Percentiles rank a stretch among this genome's conserved stretches.
These are phyloP conservation scores for Vigna angularis DNA, from an alignment of 306 rosid species.

Conservation along the genomic window DNA sequence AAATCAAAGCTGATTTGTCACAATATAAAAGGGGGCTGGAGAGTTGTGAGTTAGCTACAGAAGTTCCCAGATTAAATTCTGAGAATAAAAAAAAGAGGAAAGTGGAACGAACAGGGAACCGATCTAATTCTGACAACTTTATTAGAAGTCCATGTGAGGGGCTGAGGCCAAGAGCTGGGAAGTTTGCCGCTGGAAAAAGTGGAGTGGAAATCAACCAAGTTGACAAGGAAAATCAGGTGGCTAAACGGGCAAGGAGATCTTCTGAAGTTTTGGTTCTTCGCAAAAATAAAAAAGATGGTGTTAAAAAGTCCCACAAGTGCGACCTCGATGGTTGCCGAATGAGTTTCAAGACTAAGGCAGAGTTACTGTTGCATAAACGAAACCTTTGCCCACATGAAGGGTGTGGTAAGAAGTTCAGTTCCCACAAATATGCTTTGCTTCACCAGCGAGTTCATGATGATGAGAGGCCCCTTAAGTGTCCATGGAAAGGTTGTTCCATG, in stretches of 20 bases:
- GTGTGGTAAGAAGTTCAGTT: constrained; percentile 92
- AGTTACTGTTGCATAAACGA: constrained; percentile 75
- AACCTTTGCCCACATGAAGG: constrained; percentile 90
- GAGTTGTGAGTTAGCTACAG: constrained; percentile 44
- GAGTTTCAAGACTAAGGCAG: constrained; percentile 79
- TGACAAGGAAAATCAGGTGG: constrained; percentile 52
- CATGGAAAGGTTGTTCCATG: constrained; percentile 98
- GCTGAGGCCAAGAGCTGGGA: constrained; percentile 76
- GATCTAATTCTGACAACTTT: constrained; percentile 52
- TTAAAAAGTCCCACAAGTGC: constrained; percentile 62
- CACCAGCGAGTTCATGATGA: constrained; percentile 93
- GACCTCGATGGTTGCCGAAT: constrained; percentile 85
- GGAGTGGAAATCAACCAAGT: constrained; percentile 40
- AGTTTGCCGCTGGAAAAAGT: constrained; percentile 45
- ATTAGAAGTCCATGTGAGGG: constrained; percentile 94
- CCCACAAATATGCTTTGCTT: constrained; percentile 84
- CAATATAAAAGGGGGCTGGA: constrained; percentile 49
- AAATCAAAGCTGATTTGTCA: constrained; percentile 49
- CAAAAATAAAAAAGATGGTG: constrained; percentile 54
- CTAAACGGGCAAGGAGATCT: constrained; percentile 56
- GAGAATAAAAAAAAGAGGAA: constrained; percentile 62
- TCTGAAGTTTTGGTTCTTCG: constrained; percentile 46
- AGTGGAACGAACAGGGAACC: constrained; percentile 49
- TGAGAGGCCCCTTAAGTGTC: constrained; percentile 93
- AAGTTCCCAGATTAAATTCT: constrained; percentile 45